These are phyloP conservation scores for Luzula sylvatica DNA, from an alignment of 176 grass and related monocot species.

Conservation along the genomic window DNA sequence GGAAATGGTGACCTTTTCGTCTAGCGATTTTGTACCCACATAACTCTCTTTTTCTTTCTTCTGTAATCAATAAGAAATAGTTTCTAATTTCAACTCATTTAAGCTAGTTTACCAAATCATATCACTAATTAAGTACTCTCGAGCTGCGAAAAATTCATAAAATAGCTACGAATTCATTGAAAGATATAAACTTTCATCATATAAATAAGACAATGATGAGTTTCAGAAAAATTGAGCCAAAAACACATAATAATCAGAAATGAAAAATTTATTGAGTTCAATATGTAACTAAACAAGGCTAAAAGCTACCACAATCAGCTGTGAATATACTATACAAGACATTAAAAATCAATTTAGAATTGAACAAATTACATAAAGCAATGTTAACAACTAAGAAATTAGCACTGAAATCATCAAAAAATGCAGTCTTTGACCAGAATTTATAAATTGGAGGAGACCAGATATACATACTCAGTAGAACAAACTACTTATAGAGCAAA, in stretches of 20 bases:
- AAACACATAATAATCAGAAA: not conserved
- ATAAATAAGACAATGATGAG: too few relatives aligned
- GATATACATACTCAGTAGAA: not conserved
- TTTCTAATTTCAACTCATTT: too few relatives aligned
- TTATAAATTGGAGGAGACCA: slow-evolving; percentile 6
- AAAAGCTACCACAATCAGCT: not conserved
- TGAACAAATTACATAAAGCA: not conserved
- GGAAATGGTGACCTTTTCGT: slow-evolving; percentile 87
- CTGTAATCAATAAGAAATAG: slow-evolving; percentile 17
- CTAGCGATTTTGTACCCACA: slow-evolving; percentile 44
- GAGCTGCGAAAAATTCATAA: too few relatives aligned
- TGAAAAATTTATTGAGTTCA: not conserved
- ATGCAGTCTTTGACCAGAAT: not conserved
- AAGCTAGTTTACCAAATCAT: too few relatives aligned
- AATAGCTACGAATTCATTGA: too few relatives aligned
- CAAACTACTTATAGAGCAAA: not conserved
- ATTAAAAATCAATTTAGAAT: not conserved
- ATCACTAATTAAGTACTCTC: too few relatives aligned
- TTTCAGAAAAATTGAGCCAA: too few relatives aligned
- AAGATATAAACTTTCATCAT: too few relatives aligned
- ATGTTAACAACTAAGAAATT: not conserved
- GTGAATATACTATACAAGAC: not conserved
- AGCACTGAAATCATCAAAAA: not conserved
- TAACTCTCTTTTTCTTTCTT: slow-evolving; percentile 42
- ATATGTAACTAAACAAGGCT: not conserved